phyloP scores from a whole-genome alignment of 2,329 filamentous ascomycete species.

The Dactylonectria macrodidyma region DNA sequence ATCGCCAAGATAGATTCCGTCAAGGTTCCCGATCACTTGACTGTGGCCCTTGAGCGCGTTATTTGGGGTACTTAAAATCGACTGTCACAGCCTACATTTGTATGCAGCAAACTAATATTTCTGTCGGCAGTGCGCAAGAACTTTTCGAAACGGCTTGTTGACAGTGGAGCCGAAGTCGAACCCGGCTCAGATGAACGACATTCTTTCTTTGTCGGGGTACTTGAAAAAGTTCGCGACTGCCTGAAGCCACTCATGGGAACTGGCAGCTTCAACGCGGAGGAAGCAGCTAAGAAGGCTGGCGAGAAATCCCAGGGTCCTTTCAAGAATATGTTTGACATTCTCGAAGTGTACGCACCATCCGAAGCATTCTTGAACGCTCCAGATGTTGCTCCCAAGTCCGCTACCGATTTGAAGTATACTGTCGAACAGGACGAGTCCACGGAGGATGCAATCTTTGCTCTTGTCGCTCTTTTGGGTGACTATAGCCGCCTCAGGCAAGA shows the following conservation, averaged over 20 bases:
- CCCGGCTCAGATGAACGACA: conserved; percentile 26
- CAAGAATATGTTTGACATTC: conserved; percentile 31
- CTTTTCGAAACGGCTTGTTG: conserved; percentile 29
- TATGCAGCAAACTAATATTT: background rate
- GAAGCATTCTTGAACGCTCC: conserved; percentile 37
- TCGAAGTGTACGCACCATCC: conserved; percentile 37
- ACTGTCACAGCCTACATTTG: background rate
- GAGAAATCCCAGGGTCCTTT: background rate
- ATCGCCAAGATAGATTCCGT: conserved; percentile 30
- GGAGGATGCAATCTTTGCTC: conserved; percentile 30
- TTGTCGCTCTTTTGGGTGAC: conserved; percentile 29
- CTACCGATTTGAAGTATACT: conserved; percentile 20
- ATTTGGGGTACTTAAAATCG: conserved; percentile 27
- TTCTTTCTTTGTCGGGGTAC: conserved; percentile 37
- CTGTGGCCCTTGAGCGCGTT: conserved; percentile 34
- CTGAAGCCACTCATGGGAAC: conserved; percentile 35
- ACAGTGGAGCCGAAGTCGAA: background rate
- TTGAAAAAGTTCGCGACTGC: conserved; percentile 36
- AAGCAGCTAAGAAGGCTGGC: background rate
- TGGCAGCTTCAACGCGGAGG: conserved; percentile 14
- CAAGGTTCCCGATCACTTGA: conserved; percentile 27
- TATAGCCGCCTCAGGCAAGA: too few relatives aligned
- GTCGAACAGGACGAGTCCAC: conserved; percentile 30
- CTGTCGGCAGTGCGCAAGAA: conserved; percentile 24
- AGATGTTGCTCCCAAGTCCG: conserved; percentile 3